Percentiles rank a stretch among this genome's conserved stretches.
Conservation (phyloP, 306 rosid genomes). For the Trifolium dubium region DNA sequence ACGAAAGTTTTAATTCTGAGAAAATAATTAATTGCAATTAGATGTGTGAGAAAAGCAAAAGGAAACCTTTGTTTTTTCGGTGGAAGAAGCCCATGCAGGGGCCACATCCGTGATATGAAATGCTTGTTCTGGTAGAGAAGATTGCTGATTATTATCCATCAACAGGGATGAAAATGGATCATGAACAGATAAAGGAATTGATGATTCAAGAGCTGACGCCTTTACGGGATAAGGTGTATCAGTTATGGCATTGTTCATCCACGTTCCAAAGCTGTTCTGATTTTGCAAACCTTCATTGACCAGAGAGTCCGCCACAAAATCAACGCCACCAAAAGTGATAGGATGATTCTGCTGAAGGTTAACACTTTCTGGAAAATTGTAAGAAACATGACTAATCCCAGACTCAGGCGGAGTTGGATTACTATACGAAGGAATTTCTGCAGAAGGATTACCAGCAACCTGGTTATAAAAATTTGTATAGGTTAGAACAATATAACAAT, state of each 20-base stretch:
- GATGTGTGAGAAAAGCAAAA: slow-evolving; percentile 33
- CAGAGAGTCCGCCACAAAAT: slow-evolving; percentile 49
- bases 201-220: slow-evolving; percentile 54
- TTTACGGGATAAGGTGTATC: slow-evolving; percentile 54
- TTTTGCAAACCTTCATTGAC: slow-evolving; percentile 65
- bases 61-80: slow-evolving; percentile 90
- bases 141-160: slow-evolving; percentile 51
- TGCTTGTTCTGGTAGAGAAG: slow-evolving; percentile 65
- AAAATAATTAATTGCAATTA: slow-evolving; percentile 25
- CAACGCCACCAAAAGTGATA: slow-evolving; percentile 41
- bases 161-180: slow-evolving; percentile 51
- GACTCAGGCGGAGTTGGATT: slow-evolving; percentile 48
- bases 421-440: slow-evolving; percentile 51
- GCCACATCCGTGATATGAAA: slow-evolving; percentile 81
- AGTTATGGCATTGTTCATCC: slow-evolving; percentile 59
- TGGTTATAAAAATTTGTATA: slow-evolving; percentile 44
- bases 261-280: slow-evolving; percentile 89
- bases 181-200: slow-evolving; percentile 53
- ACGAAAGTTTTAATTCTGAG: background rate
- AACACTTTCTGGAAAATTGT: slow-evolving; percentile 47
- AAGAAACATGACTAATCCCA: slow-evolving; percentile 42
- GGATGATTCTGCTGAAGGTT: slow-evolving; percentile 47
- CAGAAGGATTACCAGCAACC: slow-evolving; percentile 54
- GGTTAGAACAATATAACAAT: slow-evolving; percentile 19
- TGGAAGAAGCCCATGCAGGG: slow-evolving; percentile 84